phyloP scores from a whole-genome alignment of 345 rosid species.

The Hibiscus tridactylites region DNA sequence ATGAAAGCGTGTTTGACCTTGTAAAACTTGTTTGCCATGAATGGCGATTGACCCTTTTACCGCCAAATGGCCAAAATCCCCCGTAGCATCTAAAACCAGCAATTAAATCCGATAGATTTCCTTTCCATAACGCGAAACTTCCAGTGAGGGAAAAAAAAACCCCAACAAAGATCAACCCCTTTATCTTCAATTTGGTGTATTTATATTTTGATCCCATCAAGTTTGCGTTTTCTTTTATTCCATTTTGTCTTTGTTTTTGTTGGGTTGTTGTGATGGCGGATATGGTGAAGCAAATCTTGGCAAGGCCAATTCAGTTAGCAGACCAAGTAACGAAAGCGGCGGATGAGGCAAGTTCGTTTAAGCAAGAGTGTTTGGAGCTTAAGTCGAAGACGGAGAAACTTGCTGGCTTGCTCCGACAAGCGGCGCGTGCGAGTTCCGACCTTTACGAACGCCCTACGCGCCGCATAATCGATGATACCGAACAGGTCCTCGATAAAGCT shows the following conservation, averaged over 20 bases:
- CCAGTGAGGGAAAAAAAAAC: not conserved
- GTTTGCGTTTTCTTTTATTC: not conserved
- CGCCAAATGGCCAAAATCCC: not conserved
- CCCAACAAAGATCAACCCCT: not conserved
- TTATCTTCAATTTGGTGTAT: not conserved
- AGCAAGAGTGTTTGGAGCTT: slow-evolving; percentile 78
- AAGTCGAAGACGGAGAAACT: slow-evolving; percentile 80
- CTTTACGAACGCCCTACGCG: slow-evolving; percentile 91
- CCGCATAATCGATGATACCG: slow-evolving; percentile 81
- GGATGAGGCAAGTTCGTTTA: slow-evolving; percentile 67
- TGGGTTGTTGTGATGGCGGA: slow-evolving; percentile 52
- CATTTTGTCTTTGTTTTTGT: not conserved
- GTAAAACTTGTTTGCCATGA: not conserved
- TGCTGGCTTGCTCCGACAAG: slow-evolving; percentile 71
- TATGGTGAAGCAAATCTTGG: slow-evolving; percentile 65
- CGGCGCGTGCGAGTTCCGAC: slow-evolving; percentile 80
- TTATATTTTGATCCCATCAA: not conserved
- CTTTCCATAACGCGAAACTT: not conserved
- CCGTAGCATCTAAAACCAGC: not conserved
- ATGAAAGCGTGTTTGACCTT: not conserved
- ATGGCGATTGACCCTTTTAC: not conserved
- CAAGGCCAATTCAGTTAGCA: slow-evolving; percentile 79
- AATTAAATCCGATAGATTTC: not conserved
- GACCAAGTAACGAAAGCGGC: slow-evolving; percentile 75
- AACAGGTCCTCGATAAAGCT: slow-evolving; percentile 76